Evolutionary conservation across 805 yeast genomes (phyloP), one percentile per base, ranked within the genome.

Genomic region (Myxozyma kluyveri): DNA sequence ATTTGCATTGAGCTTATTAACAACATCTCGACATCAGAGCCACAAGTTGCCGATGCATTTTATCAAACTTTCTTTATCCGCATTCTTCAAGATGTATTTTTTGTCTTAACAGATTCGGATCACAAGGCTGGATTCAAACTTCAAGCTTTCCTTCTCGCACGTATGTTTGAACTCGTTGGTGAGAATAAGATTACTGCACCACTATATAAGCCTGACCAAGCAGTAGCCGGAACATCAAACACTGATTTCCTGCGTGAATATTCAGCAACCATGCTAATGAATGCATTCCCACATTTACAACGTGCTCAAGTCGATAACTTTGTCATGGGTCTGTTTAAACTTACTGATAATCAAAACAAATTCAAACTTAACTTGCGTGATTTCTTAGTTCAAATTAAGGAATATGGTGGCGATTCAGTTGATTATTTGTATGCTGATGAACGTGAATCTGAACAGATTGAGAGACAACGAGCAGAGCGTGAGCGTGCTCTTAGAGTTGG

Each of bases 371-470:
- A 86, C 9, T 75, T 93, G 63, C 84, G 98, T 71, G 99, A 93
- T 72, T 93, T 93, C 80, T 78, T 93, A 68, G 95, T 93, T 39
- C 98, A 93, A 74, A 87, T 91, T 69, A 90, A 89, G 72, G 96
- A 91, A 71, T 81, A 79, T 65, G 99, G 98, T 54, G 98, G 98
- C 27, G 96, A 88, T 68, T 83, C 95, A 50, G 88, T 96, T 21
- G 97, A 90, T 68, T 93, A 93, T 68, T 75, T 91, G 67, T 91
- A 84, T 71, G 95, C 95, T 9, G 98, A 93, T 65, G 99, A 91
- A 66, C 86, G 83, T 66, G 96, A 88, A 69, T 74, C 75, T 45
- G 95, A 88, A 67, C 69, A 81, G 54, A 69, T 75, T 57, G 96
- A 87, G 68, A 83, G 82, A 67, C 78, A 75, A 59, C 79, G 77